phyloP scores from a whole-genome alignment of 2,329 filamentous ascomycete genomes.

The Clonostachys byssicola region DNA sequence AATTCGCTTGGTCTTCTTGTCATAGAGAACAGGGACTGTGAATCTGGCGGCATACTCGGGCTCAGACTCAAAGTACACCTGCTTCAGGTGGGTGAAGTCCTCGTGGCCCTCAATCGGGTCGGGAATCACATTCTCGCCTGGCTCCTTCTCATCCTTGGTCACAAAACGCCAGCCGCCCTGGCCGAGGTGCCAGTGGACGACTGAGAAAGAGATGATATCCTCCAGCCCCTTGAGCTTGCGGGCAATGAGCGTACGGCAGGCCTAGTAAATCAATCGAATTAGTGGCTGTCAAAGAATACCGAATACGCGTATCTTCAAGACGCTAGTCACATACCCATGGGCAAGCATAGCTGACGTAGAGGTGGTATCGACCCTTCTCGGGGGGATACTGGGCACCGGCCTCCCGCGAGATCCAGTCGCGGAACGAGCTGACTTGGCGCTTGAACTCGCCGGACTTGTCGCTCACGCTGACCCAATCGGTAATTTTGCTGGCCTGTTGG shows the following conservation, averaged over 20 bases:
- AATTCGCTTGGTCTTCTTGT: conserved; percentile 70
- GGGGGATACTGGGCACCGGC: conserved; percentile 72
- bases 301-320: no score
- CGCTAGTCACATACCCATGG: conserved; percentile 60
- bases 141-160: conserved; percentile 52
- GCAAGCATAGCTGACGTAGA: conserved; percentile 92
- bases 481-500: conserved; percentile 49
- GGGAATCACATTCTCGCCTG: conserved; percentile 60
- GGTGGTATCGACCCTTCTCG: conserved; percentile 87
- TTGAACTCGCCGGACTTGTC: conserved; percentile 91
- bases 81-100: conserved; percentile 62
- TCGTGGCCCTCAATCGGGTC: conserved; percentile 69
- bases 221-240: conserved; percentile 90
- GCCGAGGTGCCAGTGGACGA: conserved; percentile 89
- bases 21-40: conserved; percentile 84
- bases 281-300: neutral
- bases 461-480: conserved; percentile 75
- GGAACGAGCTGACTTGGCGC: conserved; percentile 77
- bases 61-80: conserved; percentile 77
- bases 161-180: conserved; percentile 78
- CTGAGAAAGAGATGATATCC: conserved; percentile 72
- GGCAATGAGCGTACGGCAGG: conserved; percentile 82
- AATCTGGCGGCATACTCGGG: conserved; percentile 73
- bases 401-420: conserved; percentile 72
- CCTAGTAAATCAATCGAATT: conserved; percentile 26